Conservation (phyloP, 2,329 filamentous ascomycete genomes). For the Xylaria sp. region DNA sequence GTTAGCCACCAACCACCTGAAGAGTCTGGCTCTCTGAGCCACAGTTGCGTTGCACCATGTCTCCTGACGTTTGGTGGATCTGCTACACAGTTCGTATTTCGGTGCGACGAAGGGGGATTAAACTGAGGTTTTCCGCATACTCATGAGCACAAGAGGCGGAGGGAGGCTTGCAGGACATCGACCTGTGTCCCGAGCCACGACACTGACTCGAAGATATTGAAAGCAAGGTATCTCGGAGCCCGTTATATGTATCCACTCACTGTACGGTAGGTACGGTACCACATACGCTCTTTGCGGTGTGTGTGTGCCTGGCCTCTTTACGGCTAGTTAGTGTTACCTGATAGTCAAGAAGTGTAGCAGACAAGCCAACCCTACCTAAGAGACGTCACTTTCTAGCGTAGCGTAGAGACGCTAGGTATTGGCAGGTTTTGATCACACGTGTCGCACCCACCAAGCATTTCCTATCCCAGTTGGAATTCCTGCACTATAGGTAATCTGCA, state of each 20-base stretch:
- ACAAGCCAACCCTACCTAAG: constrained; percentile 1
- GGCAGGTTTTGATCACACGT: constrained; percentile 16
- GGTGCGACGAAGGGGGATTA: constrained; percentile 26
- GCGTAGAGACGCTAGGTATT: not conserved
- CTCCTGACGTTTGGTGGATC: constrained; percentile 22
- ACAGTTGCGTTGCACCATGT: constrained; percentile 21
- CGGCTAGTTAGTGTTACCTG: constrained; percentile 2
- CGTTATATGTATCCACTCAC: not conserved
- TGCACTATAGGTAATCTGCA: constrained; percentile 10
- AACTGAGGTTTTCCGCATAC: not conserved
- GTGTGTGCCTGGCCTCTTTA: not conserved
- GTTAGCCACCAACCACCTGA: constrained; percentile 13
- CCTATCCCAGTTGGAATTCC: constrained; percentile 23
- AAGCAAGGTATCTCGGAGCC: constrained; percentile 33
- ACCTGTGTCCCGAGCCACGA: constrained; percentile 27
- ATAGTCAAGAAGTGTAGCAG: constrained; percentile 1
- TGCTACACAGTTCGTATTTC: constrained; percentile 16
- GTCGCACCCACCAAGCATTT: constrained; percentile 22
- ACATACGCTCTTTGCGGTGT: constrained; percentile 21
- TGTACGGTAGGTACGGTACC: not conserved
- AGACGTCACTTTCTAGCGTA: constrained; percentile 14
- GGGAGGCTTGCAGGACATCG: constrained; percentile 18
- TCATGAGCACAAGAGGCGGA: constrained; percentile 1
- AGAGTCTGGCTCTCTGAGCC: constrained; percentile 17
- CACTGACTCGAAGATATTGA: constrained; percentile 17